Evolutionary conservation across 805 yeast genomes (phyloP), one percentile per base, ranked within the genome.

Genomic region (Lipomyces sp.): DNA sequence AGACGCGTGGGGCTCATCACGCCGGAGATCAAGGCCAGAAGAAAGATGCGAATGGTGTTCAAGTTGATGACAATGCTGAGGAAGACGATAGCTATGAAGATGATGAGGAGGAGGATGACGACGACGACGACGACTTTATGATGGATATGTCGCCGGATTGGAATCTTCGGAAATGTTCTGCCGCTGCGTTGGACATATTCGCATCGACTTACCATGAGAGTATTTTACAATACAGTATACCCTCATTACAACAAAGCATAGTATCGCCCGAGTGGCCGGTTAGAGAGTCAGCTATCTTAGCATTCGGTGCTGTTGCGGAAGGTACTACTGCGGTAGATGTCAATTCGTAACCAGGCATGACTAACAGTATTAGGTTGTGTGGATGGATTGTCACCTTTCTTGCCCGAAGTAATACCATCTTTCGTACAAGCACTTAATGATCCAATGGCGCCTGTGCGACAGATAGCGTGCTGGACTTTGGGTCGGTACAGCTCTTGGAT

Each of bases 401-500:
- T 95, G 53, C 96, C 97, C 2, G 84, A 87, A 35, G 80, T 95
- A 57, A 87, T 94, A 42, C 97, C 97, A 48, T 92, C 88, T 75
- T 81, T 95, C 67, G 92, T 92, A 34, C 91, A 92, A 64, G 82
- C 96, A 73, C 79, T 93, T 66, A 81, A 82, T 62, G 98, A 93
- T 76, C 73, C 73, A 45, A 59, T 66, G 54, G 88, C 97, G 7
- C 85, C 96, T 29, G 96, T 95, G 3, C 84, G 98, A 71, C 96
- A 92, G 77, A 95, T 95, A 61, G 81, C 97, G 0, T 94, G 98
- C 80, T 95, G 99, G 99, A 90, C 98, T 0, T 79, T 95, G 57
- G 89, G 97, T 55, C 83, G 98, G 64, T 95, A 89, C 76, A 84
- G 95, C 0, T 74, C 84, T 2, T 92, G 97, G 97, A 88, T 94